A percentile compares a stretch with the other conserved stretches of the same genome.
phyloP scores from a whole-genome alignment of 2,329 filamentous ascomycete species.

The Blumeriella jaapii region DNA sequence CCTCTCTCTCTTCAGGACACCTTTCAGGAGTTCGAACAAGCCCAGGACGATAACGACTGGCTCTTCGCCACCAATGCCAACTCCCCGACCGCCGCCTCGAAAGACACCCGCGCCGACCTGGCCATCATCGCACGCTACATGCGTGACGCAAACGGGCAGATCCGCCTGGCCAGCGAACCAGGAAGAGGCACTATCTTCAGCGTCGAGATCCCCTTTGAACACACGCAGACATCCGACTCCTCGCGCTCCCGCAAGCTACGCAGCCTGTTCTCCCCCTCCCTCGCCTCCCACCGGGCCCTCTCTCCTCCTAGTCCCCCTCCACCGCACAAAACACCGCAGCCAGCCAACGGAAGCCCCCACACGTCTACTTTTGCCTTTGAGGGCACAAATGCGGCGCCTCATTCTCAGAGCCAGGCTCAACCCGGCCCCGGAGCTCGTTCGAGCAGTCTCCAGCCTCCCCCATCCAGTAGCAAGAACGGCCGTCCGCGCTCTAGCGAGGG shows the following conservation, averaged over 20 bases:
- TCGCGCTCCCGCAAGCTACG: background rate
- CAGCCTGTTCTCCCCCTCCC: constrained; percentile 2
- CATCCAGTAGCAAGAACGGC: too few relatives aligned
- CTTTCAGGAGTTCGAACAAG: constrained; percentile 20
- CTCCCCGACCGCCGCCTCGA: background rate
- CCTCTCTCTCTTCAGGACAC: constrained; percentile 7
- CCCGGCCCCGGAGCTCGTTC: too few relatives aligned
- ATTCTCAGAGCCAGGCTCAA: too few relatives aligned
- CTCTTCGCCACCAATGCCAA: constrained; percentile 3
- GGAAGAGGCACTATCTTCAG: constrained; percentile 20
- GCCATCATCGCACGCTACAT: constrained; percentile 19
- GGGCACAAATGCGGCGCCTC: too few relatives aligned
- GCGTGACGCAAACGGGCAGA: constrained; percentile 18
- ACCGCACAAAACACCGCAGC: background rate
- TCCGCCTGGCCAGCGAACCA: constrained; percentile 15
- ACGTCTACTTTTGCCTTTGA: too few relatives aligned
- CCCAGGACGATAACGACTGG: constrained; percentile 14
- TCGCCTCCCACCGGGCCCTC: background rate
- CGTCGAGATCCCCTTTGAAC: constrained; percentile 18
- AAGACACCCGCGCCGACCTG: constrained; percentile 11
- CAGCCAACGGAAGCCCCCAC: too few relatives aligned
- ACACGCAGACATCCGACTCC: constrained; percentile 1
- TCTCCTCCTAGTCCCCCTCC: constrained; percentile 1
- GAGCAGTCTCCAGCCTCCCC: too few relatives aligned
- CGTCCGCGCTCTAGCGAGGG: too few relatives aligned